These are phyloP conservation scores for Neofusicoccum sp. DNA, from an alignment of 2,329 filamentous ascomycete genomes.

Conservation along the genomic window DNA sequence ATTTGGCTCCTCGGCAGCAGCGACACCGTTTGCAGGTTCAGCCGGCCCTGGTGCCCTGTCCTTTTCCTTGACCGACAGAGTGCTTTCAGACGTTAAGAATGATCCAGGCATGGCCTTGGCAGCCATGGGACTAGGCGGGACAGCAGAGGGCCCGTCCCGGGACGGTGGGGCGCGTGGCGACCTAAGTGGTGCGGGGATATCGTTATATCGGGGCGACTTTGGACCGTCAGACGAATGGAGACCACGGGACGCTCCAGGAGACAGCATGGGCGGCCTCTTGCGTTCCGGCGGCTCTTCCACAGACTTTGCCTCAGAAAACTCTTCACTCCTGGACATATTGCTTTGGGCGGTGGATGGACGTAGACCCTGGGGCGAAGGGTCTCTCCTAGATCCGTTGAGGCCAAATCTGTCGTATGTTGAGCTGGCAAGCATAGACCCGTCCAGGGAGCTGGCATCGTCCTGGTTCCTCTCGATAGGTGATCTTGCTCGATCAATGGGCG, in stretches of 20 bases:
- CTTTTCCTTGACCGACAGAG: background rate
- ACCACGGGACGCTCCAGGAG: conserved; percentile 26
- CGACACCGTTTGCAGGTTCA: conserved; percentile 10
- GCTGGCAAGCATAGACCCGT: conserved; percentile 25
- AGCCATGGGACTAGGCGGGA: background rate
- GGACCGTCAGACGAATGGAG: background rate
- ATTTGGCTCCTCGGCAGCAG: background rate
- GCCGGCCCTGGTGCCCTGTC: background rate
- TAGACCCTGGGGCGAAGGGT: conserved; percentile 34
- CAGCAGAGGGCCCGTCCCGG: background rate
- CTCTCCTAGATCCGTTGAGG: conserved; percentile 22
- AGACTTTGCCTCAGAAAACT: conserved; percentile 27
- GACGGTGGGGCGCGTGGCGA: conserved; percentile 15
- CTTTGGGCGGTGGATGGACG: conserved; percentile 37
- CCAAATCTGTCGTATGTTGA: conserved; percentile 14
- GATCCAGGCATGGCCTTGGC: conserved; percentile 15
- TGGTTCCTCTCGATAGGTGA: background rate
- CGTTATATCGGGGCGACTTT: conserved; percentile 9
- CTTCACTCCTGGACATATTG: conserved; percentile 32
- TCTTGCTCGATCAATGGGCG: conserved; percentile 8
- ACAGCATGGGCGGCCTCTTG: conserved; percentile 66
- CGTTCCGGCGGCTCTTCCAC: conserved; percentile 52
- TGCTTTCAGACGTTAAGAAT: conserved; percentile 12
- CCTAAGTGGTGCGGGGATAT: conserved; percentile 15
- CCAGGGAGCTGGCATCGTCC: conserved; percentile 15